These are phyloP conservation scores for Penicillium sp. DNA, from an alignment of 2,329 filamentous ascomycete species.

Conservation along the genomic window DNA sequence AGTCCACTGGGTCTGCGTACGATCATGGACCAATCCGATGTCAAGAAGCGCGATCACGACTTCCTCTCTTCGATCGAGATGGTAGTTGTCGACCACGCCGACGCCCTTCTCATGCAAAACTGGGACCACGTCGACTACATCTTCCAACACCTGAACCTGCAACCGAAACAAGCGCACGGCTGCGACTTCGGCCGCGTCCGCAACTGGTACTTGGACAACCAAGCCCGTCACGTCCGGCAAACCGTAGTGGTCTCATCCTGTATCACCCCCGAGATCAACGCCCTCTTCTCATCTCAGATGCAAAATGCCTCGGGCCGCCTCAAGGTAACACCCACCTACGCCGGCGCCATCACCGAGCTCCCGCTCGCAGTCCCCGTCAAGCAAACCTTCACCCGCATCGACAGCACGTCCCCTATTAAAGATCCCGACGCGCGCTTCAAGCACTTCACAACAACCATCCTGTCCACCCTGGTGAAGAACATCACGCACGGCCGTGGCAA, in stretches of 20 bases:
- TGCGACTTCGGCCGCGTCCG: constrained; percentile 91
- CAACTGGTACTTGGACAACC: constrained; percentile 88
- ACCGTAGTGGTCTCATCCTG: constrained; percentile 80
- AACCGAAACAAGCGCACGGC: constrained; percentile 84
- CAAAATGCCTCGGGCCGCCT: constrained; percentile 78
- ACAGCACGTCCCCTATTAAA: constrained; percentile 64
- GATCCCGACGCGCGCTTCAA: constrained; percentile 89
- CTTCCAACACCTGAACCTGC: constrained; percentile 85
- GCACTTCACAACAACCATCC: constrained; percentile 79
- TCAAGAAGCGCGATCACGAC: constrained; percentile 74
- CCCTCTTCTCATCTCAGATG: constrained; percentile 72
- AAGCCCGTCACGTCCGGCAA: constrained; percentile 78
- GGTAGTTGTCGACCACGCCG: constrained; percentile 84
- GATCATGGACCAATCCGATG: constrained; percentile 77
- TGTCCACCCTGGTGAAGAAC: constrained; percentile 72
- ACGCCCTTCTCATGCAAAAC: constrained; percentile 95
- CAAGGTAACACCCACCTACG: constrained; percentile 69
- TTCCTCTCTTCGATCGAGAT: constrained; percentile 94
- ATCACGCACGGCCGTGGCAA: constrained; percentile 36
- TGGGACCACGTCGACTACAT: constrained; percentile 95
- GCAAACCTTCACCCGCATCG: constrained; percentile 89
- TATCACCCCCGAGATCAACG: constrained; percentile 83
- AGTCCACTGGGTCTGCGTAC: constrained; percentile 87
- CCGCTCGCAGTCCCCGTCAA: constrained; percentile 63
- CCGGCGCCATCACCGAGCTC: constrained; percentile 71